phyloP scores from a whole-genome alignment of 306 rosid species.

The Hippophae tibetana region DNA sequence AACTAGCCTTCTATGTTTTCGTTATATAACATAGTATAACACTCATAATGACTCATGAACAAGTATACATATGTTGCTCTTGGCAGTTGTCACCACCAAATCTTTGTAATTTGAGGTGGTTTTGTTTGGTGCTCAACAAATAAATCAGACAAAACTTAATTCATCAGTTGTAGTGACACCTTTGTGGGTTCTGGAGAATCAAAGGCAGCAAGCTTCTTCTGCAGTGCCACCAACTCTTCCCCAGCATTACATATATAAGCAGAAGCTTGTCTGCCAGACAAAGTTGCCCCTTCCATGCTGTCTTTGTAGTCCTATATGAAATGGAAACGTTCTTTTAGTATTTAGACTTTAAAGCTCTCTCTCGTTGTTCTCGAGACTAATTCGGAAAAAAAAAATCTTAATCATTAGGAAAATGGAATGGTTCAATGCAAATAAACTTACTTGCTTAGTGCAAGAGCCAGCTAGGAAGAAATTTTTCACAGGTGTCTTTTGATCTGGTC shows the following conservation, averaged over 20 bases:
- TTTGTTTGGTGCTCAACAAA: conserved; percentile 12
- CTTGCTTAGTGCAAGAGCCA: conserved; percentile 95
- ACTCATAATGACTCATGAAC: too few species aligned
- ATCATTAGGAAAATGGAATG: conserved; percentile 4
- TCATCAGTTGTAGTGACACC: conserved; percentile 51
- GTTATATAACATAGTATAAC: neutral
- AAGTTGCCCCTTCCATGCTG: conserved; percentile 99
- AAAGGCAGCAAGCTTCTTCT: conserved; percentile 42
- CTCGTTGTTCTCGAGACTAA: too few species aligned
- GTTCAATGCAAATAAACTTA: conserved; percentile 11
- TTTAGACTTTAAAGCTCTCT: neutral
- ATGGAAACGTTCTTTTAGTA: neutral
- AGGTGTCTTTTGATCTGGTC: conserved; percentile 97
- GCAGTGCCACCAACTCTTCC: conserved; percentile 62
- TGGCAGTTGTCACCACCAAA: neutral
- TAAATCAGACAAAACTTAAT: conserved; percentile 48
- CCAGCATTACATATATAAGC: conserved; percentile 79
- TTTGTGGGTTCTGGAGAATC: conserved; percentile 26
- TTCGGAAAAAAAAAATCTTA: too few species aligned
- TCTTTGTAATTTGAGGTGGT: conserved; percentile 7
- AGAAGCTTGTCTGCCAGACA: conserved; percentile 88
- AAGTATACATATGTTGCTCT: conserved; percentile 2
- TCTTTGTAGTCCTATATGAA: conserved; percentile 84
- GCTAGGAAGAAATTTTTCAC: conserved; percentile 85
- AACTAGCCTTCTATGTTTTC: neutral